Base-by-base conservation (phyloP, 2,329 filamentous ascomycete species). In the Fusarium anthophilum region DNA sequence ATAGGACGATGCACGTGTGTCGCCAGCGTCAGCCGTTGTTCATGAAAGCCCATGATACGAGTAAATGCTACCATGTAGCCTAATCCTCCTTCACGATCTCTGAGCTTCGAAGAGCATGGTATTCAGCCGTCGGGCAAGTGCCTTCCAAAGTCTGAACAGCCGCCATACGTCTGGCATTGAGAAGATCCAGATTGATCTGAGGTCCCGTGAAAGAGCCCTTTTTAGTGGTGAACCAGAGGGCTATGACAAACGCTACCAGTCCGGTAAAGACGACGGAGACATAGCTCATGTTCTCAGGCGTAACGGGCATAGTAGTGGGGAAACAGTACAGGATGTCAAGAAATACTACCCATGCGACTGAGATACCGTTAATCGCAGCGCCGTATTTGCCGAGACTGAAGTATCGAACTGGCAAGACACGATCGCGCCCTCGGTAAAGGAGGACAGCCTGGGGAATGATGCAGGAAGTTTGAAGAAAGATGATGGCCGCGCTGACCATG, bases 391-490 rank as follows among this genome's bases (percentile, higher is more conserved):
- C 79, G 1, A 81, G 60, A 18, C 59, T 71, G 12, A 81, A 79
- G 17, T 71, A 77, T 8, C 79, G 63, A 8, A 60, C 30, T 6
- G 78, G 79, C 1, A 80, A 56, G 6, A 80, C 73, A 1, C 66
- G 66, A 5, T 80, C 75, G 6, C 79, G 75, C 2, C 77, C 78
- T 43, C 77, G 56, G 30, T 73, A 79, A 0, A 80, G 67, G 2
- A 80, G 59, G 6, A 80, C 74, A 1, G 70, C 73, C 37, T 81
- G 79, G 0, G 79, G 79, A 18, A 81, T 74, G 22, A 75, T 65
- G 8, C 72, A 79, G 2, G 77, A 79, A 0, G 75, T 77, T 35
- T 77, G 73, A 0, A 79, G 59, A 14, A 79, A 79, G 28, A 79
- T 76, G 30, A 79, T 79, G 11, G 76, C 68, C 1, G 77, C 72